A percentile compares a stretch with the other conserved stretches of the same genome.
Evolutionary conservation across 2,329 filamentous ascomycete species (phyloP).

Genomic region (Pestalotiopsis sp.): DNA sequence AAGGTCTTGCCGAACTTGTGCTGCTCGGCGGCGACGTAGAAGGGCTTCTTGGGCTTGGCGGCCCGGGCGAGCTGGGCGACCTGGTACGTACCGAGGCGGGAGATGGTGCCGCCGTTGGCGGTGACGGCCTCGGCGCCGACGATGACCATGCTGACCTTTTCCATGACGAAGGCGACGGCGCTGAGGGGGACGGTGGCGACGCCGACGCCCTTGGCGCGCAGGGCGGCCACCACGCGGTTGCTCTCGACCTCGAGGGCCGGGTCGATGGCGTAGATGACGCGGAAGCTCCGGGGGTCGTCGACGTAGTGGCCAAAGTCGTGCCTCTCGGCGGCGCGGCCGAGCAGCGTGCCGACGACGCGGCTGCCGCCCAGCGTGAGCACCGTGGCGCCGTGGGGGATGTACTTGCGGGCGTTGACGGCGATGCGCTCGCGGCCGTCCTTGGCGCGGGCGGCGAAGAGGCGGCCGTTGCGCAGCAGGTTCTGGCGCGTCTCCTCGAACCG

Average conservation of each 20-base stretch:
- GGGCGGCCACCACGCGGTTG: conserved; percentile 68
- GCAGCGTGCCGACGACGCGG: conserved; percentile 77
- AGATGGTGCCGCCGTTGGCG: conserved; percentile 92
- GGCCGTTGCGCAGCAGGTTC: conserved; percentile 83
- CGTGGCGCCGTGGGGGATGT: conserved; percentile 76
- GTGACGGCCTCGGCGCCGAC: conserved; percentile 84
- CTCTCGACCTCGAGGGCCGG: conserved; percentile 62
- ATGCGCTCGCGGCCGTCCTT: conserved; percentile 85
- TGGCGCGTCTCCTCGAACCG: conserved; percentile 83
- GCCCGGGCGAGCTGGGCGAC: conserved; percentile 80
- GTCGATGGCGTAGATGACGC: conserved; percentile 78
- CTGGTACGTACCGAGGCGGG: conserved; percentile 82
- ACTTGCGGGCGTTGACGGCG: conserved; percentile 54
- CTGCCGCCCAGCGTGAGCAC: conserved; percentile 92
- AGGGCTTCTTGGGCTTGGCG: conserved; percentile 54
- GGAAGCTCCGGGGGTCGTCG: conserved; percentile 66
- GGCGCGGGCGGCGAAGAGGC: conserved; percentile 83
- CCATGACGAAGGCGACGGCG: conserved; percentile 78
- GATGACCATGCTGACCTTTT: conserved; percentile 70
- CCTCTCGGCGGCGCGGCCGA: conserved; percentile 74
- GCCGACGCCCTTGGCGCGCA: conserved; percentile 75
- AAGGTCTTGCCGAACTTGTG: conserved; percentile 95
- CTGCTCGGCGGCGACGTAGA: conserved; percentile 92
- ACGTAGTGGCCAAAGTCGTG: conserved; percentile 37
- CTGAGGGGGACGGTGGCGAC: conserved; percentile 81